A percentile compares a stretch with the other conserved stretches of the same genome.
These are phyloP conservation scores for Agaricus blazei DNA, from an alignment of 768 basidiomycete species.

Conservation along the genomic window DNA sequence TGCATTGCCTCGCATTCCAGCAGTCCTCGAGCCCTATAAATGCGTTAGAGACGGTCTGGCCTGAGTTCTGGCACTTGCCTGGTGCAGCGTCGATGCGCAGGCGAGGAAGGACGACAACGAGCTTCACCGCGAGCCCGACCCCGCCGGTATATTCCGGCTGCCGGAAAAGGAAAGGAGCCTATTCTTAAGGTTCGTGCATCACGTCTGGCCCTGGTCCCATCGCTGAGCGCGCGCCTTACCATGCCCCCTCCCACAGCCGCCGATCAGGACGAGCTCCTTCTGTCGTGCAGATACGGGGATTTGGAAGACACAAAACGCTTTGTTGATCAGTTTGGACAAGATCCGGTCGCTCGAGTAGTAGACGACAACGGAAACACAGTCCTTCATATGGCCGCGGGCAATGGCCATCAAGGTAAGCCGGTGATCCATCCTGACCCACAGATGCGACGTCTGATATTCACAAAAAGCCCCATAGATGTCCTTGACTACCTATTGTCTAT, in stretches of 20 bases:
- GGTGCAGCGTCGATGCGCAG: too few species aligned
- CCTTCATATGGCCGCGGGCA: conserved; percentile 84
- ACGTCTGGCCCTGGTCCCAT: too few species aligned
- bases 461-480: conserved; percentile 57
- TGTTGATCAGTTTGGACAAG: conserved; percentile 50
- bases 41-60: too few species aligned
- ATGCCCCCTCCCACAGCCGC: conserved; percentile 34
- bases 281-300: conserved; percentile 87
- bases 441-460: conserved; percentile 31
- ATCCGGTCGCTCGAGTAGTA: conserved; percentile 40
- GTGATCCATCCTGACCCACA: conserved; percentile 1
- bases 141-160: too few species aligned
- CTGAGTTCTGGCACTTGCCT: too few species aligned
- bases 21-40: too few species aligned
- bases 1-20: too few species aligned
- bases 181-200: too few species aligned
- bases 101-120: too few species aligned
- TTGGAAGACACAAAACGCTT: conserved; percentile 71
- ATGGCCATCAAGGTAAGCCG: conserved; percentile 78
- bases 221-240: too few species aligned
- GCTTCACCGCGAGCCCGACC: too few species aligned
- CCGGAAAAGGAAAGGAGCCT: too few species aligned
- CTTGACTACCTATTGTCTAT: conserved; percentile 70
- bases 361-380: conserved; percentile 79
- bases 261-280: conserved; percentile 68